phyloP scores from a whole-genome alignment of 176 grass and related monocot genomes.

The Zizania latifolia region DNA sequence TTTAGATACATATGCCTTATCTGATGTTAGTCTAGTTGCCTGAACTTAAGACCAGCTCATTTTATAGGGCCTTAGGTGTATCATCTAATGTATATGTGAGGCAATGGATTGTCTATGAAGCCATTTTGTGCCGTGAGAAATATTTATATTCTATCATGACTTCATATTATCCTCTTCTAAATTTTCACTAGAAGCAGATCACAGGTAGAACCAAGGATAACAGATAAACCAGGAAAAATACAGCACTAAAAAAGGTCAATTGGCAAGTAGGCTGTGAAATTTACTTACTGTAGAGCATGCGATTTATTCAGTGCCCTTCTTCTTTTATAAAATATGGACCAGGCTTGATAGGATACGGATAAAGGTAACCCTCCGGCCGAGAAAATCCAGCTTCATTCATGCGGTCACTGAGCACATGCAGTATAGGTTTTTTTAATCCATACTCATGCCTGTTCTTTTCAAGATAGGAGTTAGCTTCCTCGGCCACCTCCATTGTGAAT shows the following conservation, averaged over 20 bases:
- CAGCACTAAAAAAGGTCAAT: neutral
- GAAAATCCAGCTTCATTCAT: conserved; percentile 81
- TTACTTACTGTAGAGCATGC: conserved; percentile 15
- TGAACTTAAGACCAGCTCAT: conserved; percentile 13
- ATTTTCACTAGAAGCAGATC: conserved; percentile 14
- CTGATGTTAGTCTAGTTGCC: conserved; percentile 10
- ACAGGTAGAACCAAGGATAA: conserved; percentile 21
- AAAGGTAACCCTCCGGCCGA: conserved; percentile 65
- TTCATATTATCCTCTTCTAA: neutral
- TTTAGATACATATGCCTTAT: conserved; percentile 24
- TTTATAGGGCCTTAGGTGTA: conserved; percentile 16
- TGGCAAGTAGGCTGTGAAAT: neutral
- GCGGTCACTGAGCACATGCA: conserved; percentile 74
- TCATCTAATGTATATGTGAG: conserved; percentile 21
- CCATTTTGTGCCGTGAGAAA: conserved; percentile 16
- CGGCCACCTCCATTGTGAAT: conserved; percentile 75
- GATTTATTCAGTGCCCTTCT: conserved; percentile 37
- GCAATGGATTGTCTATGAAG: neutral
- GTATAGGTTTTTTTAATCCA: conserved; percentile 68
- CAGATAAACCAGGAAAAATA: neutral
- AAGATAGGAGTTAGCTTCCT: conserved; percentile 67
- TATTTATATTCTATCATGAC: neutral
- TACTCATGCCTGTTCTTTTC: conserved; percentile 77
- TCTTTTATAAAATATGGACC: conserved; percentile 71
- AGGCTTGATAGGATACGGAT: conserved; percentile 64